phyloP scores from a whole-genome alignment of 164 flowering plant species.

The Tinospora cordifolia region DNA sequence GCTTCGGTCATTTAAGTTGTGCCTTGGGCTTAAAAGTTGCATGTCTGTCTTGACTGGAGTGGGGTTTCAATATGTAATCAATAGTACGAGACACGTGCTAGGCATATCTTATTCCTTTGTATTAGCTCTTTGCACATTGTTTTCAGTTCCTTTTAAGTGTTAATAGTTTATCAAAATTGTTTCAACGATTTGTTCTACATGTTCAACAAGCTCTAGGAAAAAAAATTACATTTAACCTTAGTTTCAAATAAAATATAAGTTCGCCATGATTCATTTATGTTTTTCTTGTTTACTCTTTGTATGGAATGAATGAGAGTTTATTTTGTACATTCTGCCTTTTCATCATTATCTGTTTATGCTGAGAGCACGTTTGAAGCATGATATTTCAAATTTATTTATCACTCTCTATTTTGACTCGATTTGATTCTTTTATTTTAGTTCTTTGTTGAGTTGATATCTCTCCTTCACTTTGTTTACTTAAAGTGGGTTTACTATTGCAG shows the following conservation, averaged over 20 bases:
- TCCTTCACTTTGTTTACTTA: slow-evolving; percentile 4
- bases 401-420: neutral
- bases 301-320: neutral
- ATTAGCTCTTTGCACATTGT: neutral
- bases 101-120: neutral
- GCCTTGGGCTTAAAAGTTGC: neutral
- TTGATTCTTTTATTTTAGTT: too few relatives aligned
- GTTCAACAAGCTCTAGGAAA: neutral
- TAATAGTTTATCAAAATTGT: slow-evolving; percentile 1
- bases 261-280: neutral
- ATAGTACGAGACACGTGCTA: neutral
- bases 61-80: neutral
- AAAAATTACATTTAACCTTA: neutral
- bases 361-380: neutral
- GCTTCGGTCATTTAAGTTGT: neutral
- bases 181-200: neutral
- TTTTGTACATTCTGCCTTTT: neutral
- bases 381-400: neutral
- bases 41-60: neutral
- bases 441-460: neutral
- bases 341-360: neutral
- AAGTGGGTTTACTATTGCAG: slow-evolving; percentile 27
- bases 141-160: neutral
- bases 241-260: neutral
- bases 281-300: neutral